These are phyloP conservation scores for Cokeromyces recurvatus DNA, from an alignment of 371 early-diverging fungal species.

Conservation along the genomic window DNA sequence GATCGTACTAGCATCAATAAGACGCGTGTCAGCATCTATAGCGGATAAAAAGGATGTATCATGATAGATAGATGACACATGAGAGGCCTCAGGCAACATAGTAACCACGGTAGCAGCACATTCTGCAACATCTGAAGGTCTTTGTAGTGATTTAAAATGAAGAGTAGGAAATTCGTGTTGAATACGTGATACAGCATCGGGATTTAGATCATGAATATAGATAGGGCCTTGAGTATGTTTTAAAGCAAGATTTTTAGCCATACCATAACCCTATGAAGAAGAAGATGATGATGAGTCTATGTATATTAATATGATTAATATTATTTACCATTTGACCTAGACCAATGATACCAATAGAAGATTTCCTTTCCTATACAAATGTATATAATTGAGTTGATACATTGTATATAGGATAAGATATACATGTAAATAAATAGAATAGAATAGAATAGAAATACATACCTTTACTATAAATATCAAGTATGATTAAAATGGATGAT, in stretches of 20 bases:
- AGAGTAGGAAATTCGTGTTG: too few relatives aligned
- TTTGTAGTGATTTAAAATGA: too few relatives aligned
- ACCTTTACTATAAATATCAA: too few relatives aligned
- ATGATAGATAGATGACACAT: slow-evolving; percentile 78
- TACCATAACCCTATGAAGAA: slow-evolving; percentile 59
- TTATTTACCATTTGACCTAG: slow-evolving; percentile 87
- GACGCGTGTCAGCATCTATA: slow-evolving; percentile 45
- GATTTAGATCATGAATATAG: slow-evolving; percentile 70
- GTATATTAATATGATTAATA: neutral
- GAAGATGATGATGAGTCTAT: neutral
- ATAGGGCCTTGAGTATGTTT: slow-evolving; percentile 51
- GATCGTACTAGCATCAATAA: slow-evolving; percentile 93
- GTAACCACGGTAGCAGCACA: slow-evolving; percentile 79
- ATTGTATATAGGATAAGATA: neutral
- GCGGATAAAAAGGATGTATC: slow-evolving; percentile 51
- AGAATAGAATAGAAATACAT: neutral
- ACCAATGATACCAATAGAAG: slow-evolving; percentile 87
- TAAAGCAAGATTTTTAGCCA: slow-evolving; percentile 84
- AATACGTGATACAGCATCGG: slow-evolving; percentile 53
- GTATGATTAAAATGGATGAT: too few relatives aligned
- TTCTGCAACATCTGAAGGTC: too few relatives aligned
- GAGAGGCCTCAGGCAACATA: slow-evolving; percentile 85
- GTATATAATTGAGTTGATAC: neutral
- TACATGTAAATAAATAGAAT: neutral
- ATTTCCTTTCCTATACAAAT: slow-evolving; percentile 21